Base-by-base conservation (phyloP, 1,284 basidiomycete species). In the Boletus semigastroideus region DNA sequence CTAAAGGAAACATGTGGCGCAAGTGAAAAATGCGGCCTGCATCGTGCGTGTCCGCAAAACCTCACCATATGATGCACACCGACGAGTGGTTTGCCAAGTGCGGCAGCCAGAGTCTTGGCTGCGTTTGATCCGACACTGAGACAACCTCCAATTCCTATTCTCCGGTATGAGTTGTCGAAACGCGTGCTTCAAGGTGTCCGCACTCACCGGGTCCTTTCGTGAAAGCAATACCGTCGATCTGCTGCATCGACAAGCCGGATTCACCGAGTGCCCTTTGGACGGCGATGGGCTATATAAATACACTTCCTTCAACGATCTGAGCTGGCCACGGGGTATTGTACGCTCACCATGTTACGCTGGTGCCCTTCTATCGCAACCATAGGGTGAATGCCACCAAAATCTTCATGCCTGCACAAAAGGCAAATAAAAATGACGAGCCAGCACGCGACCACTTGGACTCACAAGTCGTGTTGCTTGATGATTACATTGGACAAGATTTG, bases 41-140 rank as follows among this genome's bases (percentile, higher is more conserved):
- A 5, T 10, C 1, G 38, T 3, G 22, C 13, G n/a, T n/a, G 13
- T 38, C 13, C 45, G 48, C 17, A 31, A 25, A 39, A 22, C 64
- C 76, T 44, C 22, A 92, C 94, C 94, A 97, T 97, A 64, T 97
- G 94, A 70, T 97, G 92, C 3, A 96, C 89, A 5, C 92, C 94
- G 9, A 97, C 81, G 1, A 96, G 58, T 0, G 93, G 94, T 63
- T 92, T 90, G 39, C 78, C 75, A 8, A 84, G 74, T 0, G 84
- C 86, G 0, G 90, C 86, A 0, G 92, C 91, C 1, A 98, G 74
- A 0, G 84, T 82, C 65, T 90, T 91, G 8, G 92, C 92, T 2
- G 91, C 84, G 54, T 87, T 87, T 4, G 85, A 82, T 43, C 85
- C 83, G 5, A 93, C 86, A 28, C 78, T 80, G 6, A 98, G 77